Conservation (phyloP, 345 rosid genomes). For the Aquilaria yunnanensis region DNA sequence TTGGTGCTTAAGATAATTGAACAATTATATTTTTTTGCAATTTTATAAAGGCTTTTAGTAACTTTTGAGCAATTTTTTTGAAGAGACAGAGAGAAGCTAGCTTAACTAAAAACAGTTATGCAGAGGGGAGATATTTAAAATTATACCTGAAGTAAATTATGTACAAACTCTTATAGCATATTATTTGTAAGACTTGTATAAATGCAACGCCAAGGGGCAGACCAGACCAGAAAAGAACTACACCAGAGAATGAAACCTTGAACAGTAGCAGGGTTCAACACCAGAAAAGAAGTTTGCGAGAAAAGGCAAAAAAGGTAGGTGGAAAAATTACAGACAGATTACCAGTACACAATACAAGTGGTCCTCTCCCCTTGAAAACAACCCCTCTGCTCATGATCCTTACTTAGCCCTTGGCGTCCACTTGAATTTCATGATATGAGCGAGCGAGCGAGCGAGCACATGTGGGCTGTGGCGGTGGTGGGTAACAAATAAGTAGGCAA, state of each 20-base stretch:
- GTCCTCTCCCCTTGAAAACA: constrained; percentile 18
- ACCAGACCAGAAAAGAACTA: too few species aligned
- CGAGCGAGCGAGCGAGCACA: constrained; percentile 8
- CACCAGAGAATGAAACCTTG: background rate
- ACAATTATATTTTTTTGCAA: too few species aligned
- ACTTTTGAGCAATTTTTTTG: constrained; percentile 5
- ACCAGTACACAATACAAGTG: constrained; percentile 12
- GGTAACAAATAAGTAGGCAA: constrained; percentile 27
- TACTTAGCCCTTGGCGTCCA: constrained; percentile 25
- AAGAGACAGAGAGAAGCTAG: too few species aligned
- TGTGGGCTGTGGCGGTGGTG: constrained; percentile 18
- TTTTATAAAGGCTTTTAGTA: background rate
- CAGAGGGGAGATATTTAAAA: too few species aligned
- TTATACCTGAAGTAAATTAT: too few species aligned
- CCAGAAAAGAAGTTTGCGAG: constrained; percentile 15
- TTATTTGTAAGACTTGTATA: too few species aligned
- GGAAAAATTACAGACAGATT: constrained; percentile 14
- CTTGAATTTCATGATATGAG: constrained; percentile 28
- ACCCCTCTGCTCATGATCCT: constrained; percentile 29
- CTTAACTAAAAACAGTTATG: background rate
- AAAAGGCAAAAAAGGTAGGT: constrained; percentile 35
- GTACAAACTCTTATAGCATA: too few species aligned
- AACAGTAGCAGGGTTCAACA: constrained; percentile 17
- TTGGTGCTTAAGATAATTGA: too few species aligned
- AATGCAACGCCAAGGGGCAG: too few species aligned